These are phyloP conservation scores for Apiospora kogelbergensis DNA, from an alignment of 2,329 filamentous ascomycete species.

Conservation along the genomic window DNA sequence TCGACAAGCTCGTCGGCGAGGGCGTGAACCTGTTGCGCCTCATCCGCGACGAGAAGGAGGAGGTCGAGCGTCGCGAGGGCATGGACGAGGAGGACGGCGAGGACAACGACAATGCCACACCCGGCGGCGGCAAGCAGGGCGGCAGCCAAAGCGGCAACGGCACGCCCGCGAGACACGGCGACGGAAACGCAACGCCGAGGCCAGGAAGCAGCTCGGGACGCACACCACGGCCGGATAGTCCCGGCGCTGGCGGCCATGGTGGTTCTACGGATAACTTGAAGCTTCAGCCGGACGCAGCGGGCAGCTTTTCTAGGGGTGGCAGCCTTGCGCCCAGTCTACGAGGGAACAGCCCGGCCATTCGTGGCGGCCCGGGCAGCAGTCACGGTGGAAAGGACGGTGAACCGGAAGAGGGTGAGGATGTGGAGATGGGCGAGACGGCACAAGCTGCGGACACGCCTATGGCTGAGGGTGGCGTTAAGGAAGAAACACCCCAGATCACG, in stretches of 20 bases:
- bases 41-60: conserved; percentile 94
- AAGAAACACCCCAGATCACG: conserved; percentile 43
- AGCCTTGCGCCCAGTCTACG: conserved; percentile 36
- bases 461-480: conserved; percentile 30
- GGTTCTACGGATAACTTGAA: conserved; percentile 33
- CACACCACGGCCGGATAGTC: conserved; percentile 33
- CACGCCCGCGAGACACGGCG: conserved; percentile 38
- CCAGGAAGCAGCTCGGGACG: conserved; percentile 41
- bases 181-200: conserved; percentile 38
- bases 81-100: conserved; percentile 65
- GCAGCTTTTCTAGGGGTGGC: conserved; percentile 36
- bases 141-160: conserved; percentile 51
- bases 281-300: conserved; percentile 29
- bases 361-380: conserved; percentile 20
- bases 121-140: conserved; percentile 32
- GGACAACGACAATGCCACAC: conserved; percentile 27
- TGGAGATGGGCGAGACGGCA: conserved; percentile 38
- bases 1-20: conserved; percentile 85
- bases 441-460: conserved; percentile 34
- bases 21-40: conserved; percentile 81
- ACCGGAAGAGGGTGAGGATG: conserved; percentile 33
- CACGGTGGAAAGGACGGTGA: conserved; percentile 36
- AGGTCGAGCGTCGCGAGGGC: conserved; percentile 83
- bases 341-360: conserved; percentile 22
- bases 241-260: conserved; percentile 26